Evolutionary conservation across 2,329 filamentous ascomycete genomes (phyloP), one percentile per base, ranked within the genome.

Genomic region (Fusarium annulatum): DNA sequence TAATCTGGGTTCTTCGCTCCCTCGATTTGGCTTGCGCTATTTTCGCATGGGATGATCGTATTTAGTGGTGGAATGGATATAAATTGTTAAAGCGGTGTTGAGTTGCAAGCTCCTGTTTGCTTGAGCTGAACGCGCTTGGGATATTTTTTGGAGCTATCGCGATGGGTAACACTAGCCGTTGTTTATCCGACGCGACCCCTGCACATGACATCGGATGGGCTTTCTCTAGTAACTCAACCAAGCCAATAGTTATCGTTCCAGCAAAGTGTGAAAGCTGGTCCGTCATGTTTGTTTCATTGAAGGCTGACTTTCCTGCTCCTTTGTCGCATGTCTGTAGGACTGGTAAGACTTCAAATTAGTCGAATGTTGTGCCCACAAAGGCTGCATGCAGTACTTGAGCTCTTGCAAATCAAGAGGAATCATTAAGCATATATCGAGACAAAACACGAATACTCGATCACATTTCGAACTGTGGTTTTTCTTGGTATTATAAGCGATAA

Each of bases 101-200:
- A 55, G 57, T 69, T 71, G 61, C 58, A 67, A 68, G 65, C 63
- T 76, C 51, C 61, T 65, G 53, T 73, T 63, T 68, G 68, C 51
- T 70, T 33, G 43, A 61, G 45, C 46, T 69, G 59, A 64, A 78
- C 77, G 77, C 77, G 77, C 65, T 67, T 72, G 58, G 73, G 65
- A 73, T 73, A 76, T 77, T 79, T 76, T 78, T 76, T 73, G 75
- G 77, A 78, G 74, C 77, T 78, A 78, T 78, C 77, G 72, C 73
- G 76, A 74, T 63, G 67, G 71, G 72, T 63, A 71, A 73, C 65
- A 49, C 42, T 26, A 57, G 65, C 77, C 74, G 56, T 11, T 33
- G 72, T 76, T 78, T 78, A 76, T 67, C 76, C 76, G 75, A 46
- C 52, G 36, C 45, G 34, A 56, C 18, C 49, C 48, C 38, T 55